A percentile compares a stretch with the other conserved stretches of the same genome.
Conservation (phyloP, 805 yeast genomes). For the Maudiozyma pseudohumilis region DNA sequence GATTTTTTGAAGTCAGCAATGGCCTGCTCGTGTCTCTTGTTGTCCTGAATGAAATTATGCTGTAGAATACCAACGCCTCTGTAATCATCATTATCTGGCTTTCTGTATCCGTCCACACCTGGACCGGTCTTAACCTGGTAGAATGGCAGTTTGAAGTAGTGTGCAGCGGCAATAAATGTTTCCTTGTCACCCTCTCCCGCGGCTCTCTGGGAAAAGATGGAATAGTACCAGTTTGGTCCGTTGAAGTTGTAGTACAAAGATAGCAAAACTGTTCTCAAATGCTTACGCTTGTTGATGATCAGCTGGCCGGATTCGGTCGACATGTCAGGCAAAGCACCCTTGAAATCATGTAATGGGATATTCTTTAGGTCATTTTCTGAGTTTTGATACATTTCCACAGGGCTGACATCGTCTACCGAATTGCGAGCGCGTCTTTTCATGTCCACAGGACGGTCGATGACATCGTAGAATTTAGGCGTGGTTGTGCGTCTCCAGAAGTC, state of each 20-base stretch:
- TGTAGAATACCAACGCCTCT: constrained; percentile 76
- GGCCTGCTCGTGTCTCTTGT: constrained; percentile 16
- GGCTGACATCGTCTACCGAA: constrained; percentile 28
- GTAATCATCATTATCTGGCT: constrained; percentile 26
- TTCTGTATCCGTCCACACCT: constrained; percentile 31
- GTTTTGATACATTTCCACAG: constrained; percentile 18
- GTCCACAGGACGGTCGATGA: constrained; percentile 48
- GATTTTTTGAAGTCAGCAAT: constrained; percentile 4
- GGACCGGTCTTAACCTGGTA: constrained; percentile 38
- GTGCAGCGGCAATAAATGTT: constrained; percentile 59
- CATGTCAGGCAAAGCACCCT: constrained; percentile 59
- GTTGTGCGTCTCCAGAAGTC: constrained; percentile 85
- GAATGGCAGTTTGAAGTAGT: constrained; percentile 37
- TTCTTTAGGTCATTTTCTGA: constrained; percentile 19
- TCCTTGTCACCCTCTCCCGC: constrained; percentile 80
- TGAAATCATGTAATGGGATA: constrained; percentile 47
- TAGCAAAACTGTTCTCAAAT: constrained; percentile 47
- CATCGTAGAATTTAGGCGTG: constrained; percentile 59
- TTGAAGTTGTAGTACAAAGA: constrained; percentile 55
- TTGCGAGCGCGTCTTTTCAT: constrained; percentile 31
- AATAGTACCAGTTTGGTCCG: constrained; percentile 63
- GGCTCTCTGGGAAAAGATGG: constrained; percentile 60
- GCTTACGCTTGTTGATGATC: constrained; percentile 49
- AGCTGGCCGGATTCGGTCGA: constrained; percentile 67
- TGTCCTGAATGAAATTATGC: constrained; percentile 58